These are phyloP conservation scores for Flagelloscypha sp. DNA, from an alignment of 768 basidiomycete species.

Conservation along the genomic window DNA sequence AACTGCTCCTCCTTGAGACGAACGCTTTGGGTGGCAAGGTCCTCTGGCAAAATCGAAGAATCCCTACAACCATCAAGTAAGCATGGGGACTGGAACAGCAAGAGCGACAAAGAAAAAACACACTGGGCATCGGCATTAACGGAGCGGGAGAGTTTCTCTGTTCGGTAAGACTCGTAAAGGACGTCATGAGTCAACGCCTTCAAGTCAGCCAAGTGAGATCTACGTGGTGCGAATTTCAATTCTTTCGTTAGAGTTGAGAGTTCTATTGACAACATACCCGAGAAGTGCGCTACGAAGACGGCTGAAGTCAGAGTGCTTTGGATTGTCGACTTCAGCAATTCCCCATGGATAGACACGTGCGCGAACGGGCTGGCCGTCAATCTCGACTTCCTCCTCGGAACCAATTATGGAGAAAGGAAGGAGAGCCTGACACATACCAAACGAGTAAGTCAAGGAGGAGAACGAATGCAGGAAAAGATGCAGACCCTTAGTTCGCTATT, in stretches of 20 bases:
- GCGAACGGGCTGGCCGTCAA: slow-evolving; percentile 85
- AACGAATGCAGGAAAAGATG: slow-evolving; percentile 7
- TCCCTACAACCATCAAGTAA: slow-evolving; percentile 41
- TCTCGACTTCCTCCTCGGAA: slow-evolving; percentile 92
- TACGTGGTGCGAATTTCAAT: slow-evolving; percentile 21
- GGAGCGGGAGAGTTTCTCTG: slow-evolving; percentile 90
- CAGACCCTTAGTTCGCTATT: slow-evolving; percentile 89
- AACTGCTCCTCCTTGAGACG: slow-evolving; percentile 99
- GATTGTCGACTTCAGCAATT: slow-evolving; percentile 96
- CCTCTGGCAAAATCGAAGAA: slow-evolving; percentile 89
- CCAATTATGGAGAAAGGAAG: slow-evolving; percentile 97
- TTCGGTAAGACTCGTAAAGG: slow-evolving; percentile 94
- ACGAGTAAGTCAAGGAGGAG: slow-evolving; percentile 5
- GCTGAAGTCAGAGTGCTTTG: slow-evolving; percentile 99
- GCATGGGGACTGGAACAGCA: slow-evolving; percentile 8
- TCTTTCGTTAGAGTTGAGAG: too few species aligned
- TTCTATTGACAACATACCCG: slow-evolving; percentile 60
- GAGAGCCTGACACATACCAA: slow-evolving; percentile 50
- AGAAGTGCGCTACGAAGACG: slow-evolving; percentile 85
- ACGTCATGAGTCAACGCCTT: slow-evolving; percentile 93
- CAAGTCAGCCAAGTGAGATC: slow-evolving; percentile 90
- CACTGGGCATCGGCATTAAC: slow-evolving; percentile 76
- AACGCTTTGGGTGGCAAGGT: slow-evolving; percentile 92
- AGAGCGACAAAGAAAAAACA: slow-evolving; percentile 13
- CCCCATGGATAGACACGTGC: slow-evolving; percentile 99